Evolutionary conservation across 2,329 filamentous ascomycete species (phyloP).

Genomic region (Trichophyton simii): DNA sequence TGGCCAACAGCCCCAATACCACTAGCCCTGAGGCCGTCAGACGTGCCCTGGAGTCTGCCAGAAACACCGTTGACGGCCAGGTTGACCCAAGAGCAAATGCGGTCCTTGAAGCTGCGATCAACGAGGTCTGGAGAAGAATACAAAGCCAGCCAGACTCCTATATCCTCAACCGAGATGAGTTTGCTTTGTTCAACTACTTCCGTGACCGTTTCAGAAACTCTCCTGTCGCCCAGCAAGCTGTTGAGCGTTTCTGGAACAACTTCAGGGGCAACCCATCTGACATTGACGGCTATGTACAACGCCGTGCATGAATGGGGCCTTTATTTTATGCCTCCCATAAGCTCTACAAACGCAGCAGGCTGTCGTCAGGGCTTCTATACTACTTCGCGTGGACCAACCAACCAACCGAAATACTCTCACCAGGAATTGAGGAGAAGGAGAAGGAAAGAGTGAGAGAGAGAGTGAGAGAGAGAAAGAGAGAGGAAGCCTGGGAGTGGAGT

Average conservation of each 20-base stretch:
- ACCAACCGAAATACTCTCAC: not conserved
- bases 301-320: not conserved
- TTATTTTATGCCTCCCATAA: not conserved
- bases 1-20: conserved; percentile 26
- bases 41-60: conserved; percentile 61
- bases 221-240: conserved; percentile 38
- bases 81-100: conserved; percentile 50
- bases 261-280: conserved; percentile 19
- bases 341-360: not conserved
- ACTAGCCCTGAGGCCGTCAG: conserved; percentile 39
- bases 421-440: not conserved
- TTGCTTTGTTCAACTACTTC: conserved; percentile 78
- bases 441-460: too few species aligned
- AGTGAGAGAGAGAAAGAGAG: too few species aligned
- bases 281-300: conserved; percentile 15
- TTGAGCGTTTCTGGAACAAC: conserved; percentile 46
- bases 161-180: conserved; percentile 63
- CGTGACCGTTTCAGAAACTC: conserved; percentile 51
- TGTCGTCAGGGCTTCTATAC: not conserved
- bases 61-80: conserved; percentile 56
- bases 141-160: conserved; percentile 53
- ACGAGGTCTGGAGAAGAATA: conserved; percentile 56
- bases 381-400: not conserved
- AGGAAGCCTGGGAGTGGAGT: not conserved
- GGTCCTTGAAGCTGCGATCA: conserved; percentile 53